Conservation (phyloP, 176 grass and related monocot species). For the Alloteropsis semialata region DNA sequence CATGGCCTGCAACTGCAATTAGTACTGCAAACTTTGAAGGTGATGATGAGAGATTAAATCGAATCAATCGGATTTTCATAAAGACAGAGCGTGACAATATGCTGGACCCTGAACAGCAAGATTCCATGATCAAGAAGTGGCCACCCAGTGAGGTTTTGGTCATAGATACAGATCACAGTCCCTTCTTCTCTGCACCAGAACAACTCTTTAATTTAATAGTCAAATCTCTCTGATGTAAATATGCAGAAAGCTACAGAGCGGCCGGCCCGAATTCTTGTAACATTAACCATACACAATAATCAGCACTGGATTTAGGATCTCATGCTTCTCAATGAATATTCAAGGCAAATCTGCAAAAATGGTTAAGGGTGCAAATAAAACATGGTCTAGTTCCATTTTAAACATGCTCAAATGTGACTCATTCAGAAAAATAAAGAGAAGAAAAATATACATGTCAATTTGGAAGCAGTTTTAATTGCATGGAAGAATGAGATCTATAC, state of each 20-base stretch:
- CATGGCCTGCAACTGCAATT: slow-evolving; percentile 48
- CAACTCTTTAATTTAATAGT: slow-evolving; percentile 50
- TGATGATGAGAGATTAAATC: slow-evolving; percentile 31
- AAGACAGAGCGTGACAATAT: slow-evolving; percentile 55
- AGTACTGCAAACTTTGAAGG: slow-evolving; percentile 39
- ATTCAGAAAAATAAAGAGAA: neutral
- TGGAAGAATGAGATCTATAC: neutral
- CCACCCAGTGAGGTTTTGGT: slow-evolving; percentile 60
- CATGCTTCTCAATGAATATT: slow-evolving; percentile 20
- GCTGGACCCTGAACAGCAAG: slow-evolving; percentile 58
- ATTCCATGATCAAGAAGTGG: slow-evolving; percentile 69
- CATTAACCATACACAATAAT: slow-evolving; percentile 7
- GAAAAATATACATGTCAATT: neutral
- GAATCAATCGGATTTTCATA: slow-evolving; percentile 49
- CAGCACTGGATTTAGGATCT: slow-evolving; percentile 17
- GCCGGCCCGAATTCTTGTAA: slow-evolving; percentile 17
- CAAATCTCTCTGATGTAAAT: slow-evolving; percentile 50
- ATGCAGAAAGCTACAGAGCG: neutral
- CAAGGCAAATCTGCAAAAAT: slow-evolving; percentile 6
- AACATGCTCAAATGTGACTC: neutral
- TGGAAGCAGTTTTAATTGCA: neutral
- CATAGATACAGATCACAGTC: slow-evolving; percentile 61
- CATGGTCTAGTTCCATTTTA: neutral
- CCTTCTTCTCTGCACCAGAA: slow-evolving; percentile 65
- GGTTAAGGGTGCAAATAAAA: slow-evolving; percentile 3